A percentile compares a stretch with the other conserved stretches of the same genome.
Conservation (phyloP, 768 basidiomycete species). For the Leccinum longicurvipes region DNA sequence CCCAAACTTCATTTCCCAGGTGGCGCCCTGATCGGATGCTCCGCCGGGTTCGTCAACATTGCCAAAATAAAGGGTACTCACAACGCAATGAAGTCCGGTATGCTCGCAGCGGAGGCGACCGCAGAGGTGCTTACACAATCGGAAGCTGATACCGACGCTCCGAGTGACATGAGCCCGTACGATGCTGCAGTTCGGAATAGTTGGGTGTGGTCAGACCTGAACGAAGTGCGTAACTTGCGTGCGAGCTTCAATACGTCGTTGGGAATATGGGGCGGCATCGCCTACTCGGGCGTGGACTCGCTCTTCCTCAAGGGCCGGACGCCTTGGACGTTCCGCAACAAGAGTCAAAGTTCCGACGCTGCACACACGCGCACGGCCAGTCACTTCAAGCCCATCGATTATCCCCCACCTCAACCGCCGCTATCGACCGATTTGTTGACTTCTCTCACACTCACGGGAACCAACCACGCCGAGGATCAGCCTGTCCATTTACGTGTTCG, state of each 20-base stretch:
- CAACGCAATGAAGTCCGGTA: slow-evolving; percentile 98
- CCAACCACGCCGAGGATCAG: slow-evolving; percentile 97
- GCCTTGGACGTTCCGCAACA: slow-evolving; percentile 90
- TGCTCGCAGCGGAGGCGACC: slow-evolving; percentile 91
- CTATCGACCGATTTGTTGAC: slow-evolving; percentile 93
- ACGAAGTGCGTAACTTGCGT: slow-evolving; percentile 88
- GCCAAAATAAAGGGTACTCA: slow-evolving; percentile 99
- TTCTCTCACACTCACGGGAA: slow-evolving; percentile 84
- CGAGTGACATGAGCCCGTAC: slow-evolving; percentile 71
- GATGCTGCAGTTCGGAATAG: slow-evolving; percentile 65
- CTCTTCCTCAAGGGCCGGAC: slow-evolving; percentile 79
- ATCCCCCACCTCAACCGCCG: slow-evolving; percentile 84
- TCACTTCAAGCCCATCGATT: slow-evolving; percentile 70
- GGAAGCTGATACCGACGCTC: neutral
- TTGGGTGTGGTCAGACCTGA: slow-evolving; percentile 83
- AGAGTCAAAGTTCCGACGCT: slow-evolving; percentile 52
- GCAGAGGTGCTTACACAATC: slow-evolving; percentile 51
- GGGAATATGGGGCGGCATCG: slow-evolving; percentile 83
- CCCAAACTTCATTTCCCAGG: slow-evolving; percentile 89
- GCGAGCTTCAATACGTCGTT: slow-evolving; percentile 81
- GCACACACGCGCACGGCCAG: slow-evolving; percentile 66
- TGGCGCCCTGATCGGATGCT: slow-evolving; percentile 91
- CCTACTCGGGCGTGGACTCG: slow-evolving; percentile 86
- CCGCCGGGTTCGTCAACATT: slow-evolving; percentile 93
- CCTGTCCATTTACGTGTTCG: slow-evolving; percentile 82